phyloP scores from a whole-genome alignment of 1,139 yeast species.

The Geotrichum fermentans region DNA sequence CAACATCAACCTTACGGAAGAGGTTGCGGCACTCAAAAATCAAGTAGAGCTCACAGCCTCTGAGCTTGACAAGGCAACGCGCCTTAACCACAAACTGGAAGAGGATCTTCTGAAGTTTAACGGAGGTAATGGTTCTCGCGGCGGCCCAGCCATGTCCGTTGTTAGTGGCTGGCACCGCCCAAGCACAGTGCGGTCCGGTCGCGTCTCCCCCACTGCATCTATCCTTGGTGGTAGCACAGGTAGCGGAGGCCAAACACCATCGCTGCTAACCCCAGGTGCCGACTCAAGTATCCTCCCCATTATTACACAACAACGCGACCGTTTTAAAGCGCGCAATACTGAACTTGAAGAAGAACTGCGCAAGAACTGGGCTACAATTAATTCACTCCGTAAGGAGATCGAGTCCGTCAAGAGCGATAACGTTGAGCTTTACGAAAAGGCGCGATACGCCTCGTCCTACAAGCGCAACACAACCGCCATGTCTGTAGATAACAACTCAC shows the following conservation, averaged over 20 bases:
- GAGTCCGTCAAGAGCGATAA: conserved; percentile 66
- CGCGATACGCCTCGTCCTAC: conserved; percentile 59
- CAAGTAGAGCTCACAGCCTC: conserved; percentile 41
- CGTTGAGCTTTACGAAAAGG: conserved; percentile 71
- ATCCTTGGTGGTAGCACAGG: conserved; percentile 28
- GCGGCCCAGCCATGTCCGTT: conserved; percentile 43
- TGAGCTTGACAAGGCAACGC: conserved; percentile 39
- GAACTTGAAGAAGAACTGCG: conserved; percentile 81
- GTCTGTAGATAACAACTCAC: neutral
- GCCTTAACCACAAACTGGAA: conserved; percentile 60
- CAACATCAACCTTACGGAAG: conserved; percentile 43
- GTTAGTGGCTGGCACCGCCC: conserved; percentile 35
- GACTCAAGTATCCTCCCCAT: conserved; percentile 68
- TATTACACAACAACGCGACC: conserved; percentile 88
- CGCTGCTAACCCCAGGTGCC: conserved; percentile 15
- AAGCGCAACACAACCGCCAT: conserved; percentile 9
- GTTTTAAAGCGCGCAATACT: conserved; percentile 73
- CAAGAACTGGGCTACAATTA: conserved; percentile 50
- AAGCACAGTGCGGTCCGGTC: conserved; percentile 21
- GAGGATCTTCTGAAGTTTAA: conserved; percentile 54
- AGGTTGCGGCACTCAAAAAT: conserved; percentile 43
- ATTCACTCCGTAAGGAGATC: conserved; percentile 61
- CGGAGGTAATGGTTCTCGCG: neutral
- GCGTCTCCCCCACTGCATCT: conserved; percentile 42
- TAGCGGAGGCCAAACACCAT: conserved; percentile 12